Conservation (phyloP, 2,329 filamentous ascomycete species). For the Sarocladium oryzae region DNA sequence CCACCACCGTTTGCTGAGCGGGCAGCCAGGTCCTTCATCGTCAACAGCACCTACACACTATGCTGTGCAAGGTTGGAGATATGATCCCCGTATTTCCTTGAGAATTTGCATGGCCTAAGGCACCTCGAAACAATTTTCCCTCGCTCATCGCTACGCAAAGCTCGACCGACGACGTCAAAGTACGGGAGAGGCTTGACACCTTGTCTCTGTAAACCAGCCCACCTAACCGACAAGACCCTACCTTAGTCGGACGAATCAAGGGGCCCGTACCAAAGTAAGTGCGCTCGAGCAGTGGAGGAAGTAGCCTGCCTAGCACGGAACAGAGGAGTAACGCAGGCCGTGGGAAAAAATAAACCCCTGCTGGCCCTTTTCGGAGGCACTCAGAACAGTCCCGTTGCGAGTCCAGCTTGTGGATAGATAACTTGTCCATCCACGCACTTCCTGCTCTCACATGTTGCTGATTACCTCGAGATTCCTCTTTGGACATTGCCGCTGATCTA, state of each 20-base stretch:
- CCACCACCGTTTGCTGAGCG: background rate
- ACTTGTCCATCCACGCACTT: background rate
- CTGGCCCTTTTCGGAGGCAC: conserved; percentile 1
- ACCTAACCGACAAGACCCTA: conserved; percentile 6
- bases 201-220: conserved; percentile 4
- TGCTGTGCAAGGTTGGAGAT: too few relatives aligned
- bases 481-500: conserved; percentile 3
- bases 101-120: too few relatives aligned
- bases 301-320: background rate
- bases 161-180: background rate
- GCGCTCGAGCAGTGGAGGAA: conserved; percentile 1
- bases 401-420: background rate
- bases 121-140: too few relatives aligned
- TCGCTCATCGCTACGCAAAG: background rate
- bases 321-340: background rate
- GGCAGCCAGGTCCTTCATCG: too few relatives aligned
- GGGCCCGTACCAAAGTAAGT: conserved; percentile 1
- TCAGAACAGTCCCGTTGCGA: background rate
- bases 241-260: conserved; percentile 3
- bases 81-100: too few relatives aligned
- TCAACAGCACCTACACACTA: too few relatives aligned
- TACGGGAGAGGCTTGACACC: conserved; percentile 4
- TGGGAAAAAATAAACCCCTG: conserved; percentile 9
- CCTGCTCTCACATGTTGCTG: conserved; percentile 6
- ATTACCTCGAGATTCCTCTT: background rate